Percentiles rank a stretch among this genome's conserved stretches.
Evolutionary conservation across 2,329 filamentous ascomycete species (phyloP).

Genomic region (Fusarium sp.): DNA sequence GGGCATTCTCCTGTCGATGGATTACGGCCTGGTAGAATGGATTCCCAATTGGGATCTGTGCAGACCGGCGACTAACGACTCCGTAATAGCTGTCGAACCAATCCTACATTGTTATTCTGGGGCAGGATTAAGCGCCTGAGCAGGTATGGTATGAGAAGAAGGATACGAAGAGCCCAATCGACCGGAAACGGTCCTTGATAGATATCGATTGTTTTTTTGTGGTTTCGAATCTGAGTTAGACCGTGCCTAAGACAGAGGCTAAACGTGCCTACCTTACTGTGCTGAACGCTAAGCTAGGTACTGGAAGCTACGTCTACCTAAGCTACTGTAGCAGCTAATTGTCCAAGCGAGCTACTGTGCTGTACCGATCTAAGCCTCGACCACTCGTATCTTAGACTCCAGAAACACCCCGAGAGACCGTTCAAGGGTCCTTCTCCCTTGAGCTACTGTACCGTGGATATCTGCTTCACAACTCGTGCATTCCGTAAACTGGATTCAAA

Average conservation of each 20-base stretch:
- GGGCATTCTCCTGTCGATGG: slow-evolving; percentile 12
- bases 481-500: slow-evolving; percentile 9
- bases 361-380: slow-evolving; percentile 26
- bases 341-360: slow-evolving; percentile 34
- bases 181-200: slow-evolving; percentile 36
- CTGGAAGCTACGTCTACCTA: neutral
- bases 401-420: slow-evolving; percentile 18
- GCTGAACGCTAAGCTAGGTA: neutral
- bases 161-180: slow-evolving; percentile 7
- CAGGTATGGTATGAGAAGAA: slow-evolving; percentile 4
- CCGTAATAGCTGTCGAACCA: slow-evolving; percentile 32
- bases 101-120: slow-evolving; percentile 43
- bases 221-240: slow-evolving; percentile 26
- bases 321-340: slow-evolving; percentile 5
- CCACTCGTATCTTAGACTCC: slow-evolving; percentile 38
- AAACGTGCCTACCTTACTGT: slow-evolving; percentile 1
- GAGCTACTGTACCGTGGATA: neutral
- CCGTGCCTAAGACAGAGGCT: slow-evolving; percentile 17
- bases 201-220: slow-evolving; percentile 6
- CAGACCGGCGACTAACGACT: slow-evolving; percentile 41
- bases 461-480: neutral
- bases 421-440: slow-evolving; percentile 25
- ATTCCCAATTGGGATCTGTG: slow-evolving; percentile 46
- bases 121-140: slow-evolving; percentile 45
- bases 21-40: slow-evolving; percentile 10